phyloP scores from a whole-genome alignment of 257 asterid genomes.

The Avicennia marina region DNA sequence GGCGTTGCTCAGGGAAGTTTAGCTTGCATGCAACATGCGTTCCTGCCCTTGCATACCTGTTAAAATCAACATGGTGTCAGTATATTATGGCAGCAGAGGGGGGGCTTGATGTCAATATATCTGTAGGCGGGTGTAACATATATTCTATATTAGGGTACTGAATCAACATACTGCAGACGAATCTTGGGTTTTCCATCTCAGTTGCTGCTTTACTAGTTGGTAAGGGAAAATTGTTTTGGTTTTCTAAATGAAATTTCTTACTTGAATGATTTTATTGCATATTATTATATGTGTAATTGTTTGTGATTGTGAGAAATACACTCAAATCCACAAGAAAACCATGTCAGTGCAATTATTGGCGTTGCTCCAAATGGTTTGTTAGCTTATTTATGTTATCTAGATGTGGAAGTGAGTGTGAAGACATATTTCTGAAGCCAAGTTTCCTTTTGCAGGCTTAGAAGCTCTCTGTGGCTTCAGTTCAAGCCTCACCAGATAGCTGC shows the following conservation, averaged over 20 bases:
- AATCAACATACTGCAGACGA: slow-evolving; percentile 79
- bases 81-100: slow-evolving; percentile 40
- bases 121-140: slow-evolving; percentile 46
- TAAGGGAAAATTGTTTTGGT: slow-evolving; percentile 67
- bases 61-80: slow-evolving; percentile 30
- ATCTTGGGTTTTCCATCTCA: slow-evolving; percentile 72
- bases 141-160: slow-evolving; percentile 54
- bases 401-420: background rate
- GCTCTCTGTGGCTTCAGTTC: slow-evolving; percentile 98
- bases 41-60: slow-evolving; percentile 19
- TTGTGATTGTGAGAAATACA: slow-evolving; percentile 28
- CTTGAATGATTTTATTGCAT: slow-evolving; percentile 13
- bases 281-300: slow-evolving; percentile 19
- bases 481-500: slow-evolving; percentile 99
- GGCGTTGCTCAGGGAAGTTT: slow-evolving; percentile 12
- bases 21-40: slow-evolving; percentile 21
- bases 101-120: slow-evolving; percentile 28
- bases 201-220: slow-evolving; percentile 88
- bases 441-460: slow-evolving; percentile 69
- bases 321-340: slow-evolving; percentile 13
- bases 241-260: slow-evolving; percentile 41
- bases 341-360: slow-evolving; percentile 24
- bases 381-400: slow-evolving; percentile 14
- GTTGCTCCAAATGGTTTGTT: slow-evolving; percentile 40
- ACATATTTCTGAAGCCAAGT: slow-evolving; percentile 11